phyloP scores from a whole-genome alignment of 2,329 filamentous ascomycete species.

The Hypoxylon sp. region DNA sequence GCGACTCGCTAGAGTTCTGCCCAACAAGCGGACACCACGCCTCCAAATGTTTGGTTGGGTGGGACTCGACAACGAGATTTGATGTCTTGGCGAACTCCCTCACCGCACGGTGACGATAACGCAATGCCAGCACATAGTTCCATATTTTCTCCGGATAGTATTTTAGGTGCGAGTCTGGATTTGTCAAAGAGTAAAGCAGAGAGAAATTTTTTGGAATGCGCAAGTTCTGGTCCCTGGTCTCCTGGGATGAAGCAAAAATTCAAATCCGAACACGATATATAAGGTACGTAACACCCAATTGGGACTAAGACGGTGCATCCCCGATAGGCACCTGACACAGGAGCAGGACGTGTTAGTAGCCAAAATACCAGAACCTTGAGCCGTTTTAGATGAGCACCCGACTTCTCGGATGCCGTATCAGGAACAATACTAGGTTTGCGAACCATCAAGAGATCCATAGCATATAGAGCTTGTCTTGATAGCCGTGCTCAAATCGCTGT shows the following conservation, averaged over 20 bases:
- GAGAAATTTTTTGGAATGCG: background rate
- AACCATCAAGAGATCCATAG: too few relatives aligned
- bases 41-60: conserved; percentile 24
- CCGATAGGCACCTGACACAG: background rate
- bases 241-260: background rate
- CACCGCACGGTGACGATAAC: conserved; percentile 25
- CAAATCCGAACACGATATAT: background rate
- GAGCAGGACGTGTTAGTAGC: background rate
- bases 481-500: too few relatives aligned
- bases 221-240: background rate
- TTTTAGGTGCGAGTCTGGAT: background rate
- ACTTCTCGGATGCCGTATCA: background rate
- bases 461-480: too few relatives aligned
- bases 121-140: conserved; percentile 29
- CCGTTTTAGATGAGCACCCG: background rate
- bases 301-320: background rate
- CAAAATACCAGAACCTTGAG: background rate
- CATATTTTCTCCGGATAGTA: background rate
- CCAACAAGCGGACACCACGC: conserved; percentile 37
- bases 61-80: conserved; percentile 34
- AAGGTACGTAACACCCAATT: background rate
- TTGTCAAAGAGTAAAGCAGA: background rate
- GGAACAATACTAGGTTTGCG: background rate
- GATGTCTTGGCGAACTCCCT: conserved; percentile 36
- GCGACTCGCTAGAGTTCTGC: conserved; percentile 14